Evolutionary conservation across 2,329 filamentous ascomycete species (phyloP).

Genomic region (Fusarium verrucosum): DNA sequence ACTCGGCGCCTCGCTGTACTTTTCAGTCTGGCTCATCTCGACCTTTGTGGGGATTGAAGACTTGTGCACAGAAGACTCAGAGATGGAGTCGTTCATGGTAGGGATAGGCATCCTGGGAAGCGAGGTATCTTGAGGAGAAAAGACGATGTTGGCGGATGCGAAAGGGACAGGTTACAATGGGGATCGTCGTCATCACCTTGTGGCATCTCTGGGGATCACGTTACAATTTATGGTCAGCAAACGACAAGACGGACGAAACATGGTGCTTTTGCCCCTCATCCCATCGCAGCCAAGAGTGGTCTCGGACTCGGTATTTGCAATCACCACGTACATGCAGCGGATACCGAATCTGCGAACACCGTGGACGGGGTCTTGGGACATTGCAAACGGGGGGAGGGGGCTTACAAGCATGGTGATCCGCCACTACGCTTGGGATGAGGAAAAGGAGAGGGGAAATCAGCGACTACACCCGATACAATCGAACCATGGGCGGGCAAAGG

Average conservation of each 20-base stretch:
- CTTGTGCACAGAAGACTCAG: constrained; percentile 49
- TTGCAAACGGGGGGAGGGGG: constrained; percentile 9
- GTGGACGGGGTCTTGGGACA: background rate
- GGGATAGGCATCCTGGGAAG: constrained; percentile 44
- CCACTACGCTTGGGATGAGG: constrained; percentile 10
- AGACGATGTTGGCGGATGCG: constrained; percentile 14
- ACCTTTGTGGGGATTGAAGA: constrained; percentile 43
- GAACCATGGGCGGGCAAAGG: constrained; percentile 18
- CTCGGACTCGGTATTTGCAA: constrained; percentile 24
- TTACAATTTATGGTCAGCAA: constrained; percentile 41
- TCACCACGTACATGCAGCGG: constrained; percentile 6
- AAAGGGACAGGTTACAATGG: constrained; percentile 19
- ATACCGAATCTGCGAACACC: constrained; percentile 11
- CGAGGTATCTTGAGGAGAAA: background rate
- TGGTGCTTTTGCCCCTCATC: constrained; percentile 21
- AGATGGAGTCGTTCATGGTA: constrained; percentile 46
- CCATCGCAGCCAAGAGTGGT: constrained; percentile 13
- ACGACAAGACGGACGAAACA: background rate
- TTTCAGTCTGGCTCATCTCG: constrained; percentile 46
- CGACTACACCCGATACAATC: constrained; percentile 28
- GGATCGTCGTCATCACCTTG: constrained; percentile 22
- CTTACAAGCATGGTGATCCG: constrained; percentile 18
- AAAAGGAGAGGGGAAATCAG: background rate
- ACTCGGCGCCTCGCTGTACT: constrained; percentile 37
- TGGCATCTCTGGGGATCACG: constrained; percentile 33